phyloP scores from a whole-genome alignment of 1,284 basidiomycete species.

The Fomitiporia mediterranea region DNA sequence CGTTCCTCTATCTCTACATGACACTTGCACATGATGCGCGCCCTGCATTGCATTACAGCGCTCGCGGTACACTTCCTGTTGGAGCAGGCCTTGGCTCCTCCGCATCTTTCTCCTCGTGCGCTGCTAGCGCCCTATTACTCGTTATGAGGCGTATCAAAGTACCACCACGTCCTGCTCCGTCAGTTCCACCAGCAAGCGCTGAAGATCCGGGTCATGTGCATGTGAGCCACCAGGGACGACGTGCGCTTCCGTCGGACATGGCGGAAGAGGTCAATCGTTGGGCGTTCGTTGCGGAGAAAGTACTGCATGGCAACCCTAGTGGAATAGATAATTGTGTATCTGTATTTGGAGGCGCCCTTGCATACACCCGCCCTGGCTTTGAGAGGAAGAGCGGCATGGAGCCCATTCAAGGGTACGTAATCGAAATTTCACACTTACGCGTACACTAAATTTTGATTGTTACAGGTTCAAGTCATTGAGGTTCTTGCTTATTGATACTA shows the following conservation, averaged over 20 bases:
- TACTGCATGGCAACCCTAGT: slow-evolving; percentile 95
- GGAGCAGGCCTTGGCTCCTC: slow-evolving; percentile 98
- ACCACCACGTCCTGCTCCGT: slow-evolving; percentile 44
- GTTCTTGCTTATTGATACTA: slow-evolving; percentile 92
- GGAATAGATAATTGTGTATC: slow-evolving; percentile 97
- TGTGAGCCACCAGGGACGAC: slow-evolving; percentile 59
- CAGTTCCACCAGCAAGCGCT: slow-evolving; percentile 32
- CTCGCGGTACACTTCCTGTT: slow-evolving; percentile 94
- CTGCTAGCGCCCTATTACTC: slow-evolving; percentile 80
- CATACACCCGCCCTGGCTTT: slow-evolving; percentile 82
- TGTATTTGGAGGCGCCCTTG: slow-evolving; percentile 89
- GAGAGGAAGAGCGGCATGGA: slow-evolving; percentile 78
- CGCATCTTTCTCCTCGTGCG: slow-evolving; percentile 89
- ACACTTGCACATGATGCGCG: slow-evolving; percentile 56
- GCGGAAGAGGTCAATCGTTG: slow-evolving; percentile 86
- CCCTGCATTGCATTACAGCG: slow-evolving; percentile 73
- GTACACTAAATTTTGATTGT: slow-evolving; percentile 25
- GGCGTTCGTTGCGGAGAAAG: slow-evolving; percentile 95
- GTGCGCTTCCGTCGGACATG: slow-evolving; percentile 50
- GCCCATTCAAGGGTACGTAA: slow-evolving; percentile 73
- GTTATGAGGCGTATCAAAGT: slow-evolving; percentile 56
- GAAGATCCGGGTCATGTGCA: slow-evolving; percentile 48
- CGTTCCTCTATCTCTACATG: slow-evolving; percentile 96
- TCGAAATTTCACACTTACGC: slow-evolving; percentile 3
- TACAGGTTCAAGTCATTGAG: slow-evolving; percentile 60